Evolutionary conservation across 306 rosid genomes (phyloP).

Genomic region (Carpinus viminea): DNA sequence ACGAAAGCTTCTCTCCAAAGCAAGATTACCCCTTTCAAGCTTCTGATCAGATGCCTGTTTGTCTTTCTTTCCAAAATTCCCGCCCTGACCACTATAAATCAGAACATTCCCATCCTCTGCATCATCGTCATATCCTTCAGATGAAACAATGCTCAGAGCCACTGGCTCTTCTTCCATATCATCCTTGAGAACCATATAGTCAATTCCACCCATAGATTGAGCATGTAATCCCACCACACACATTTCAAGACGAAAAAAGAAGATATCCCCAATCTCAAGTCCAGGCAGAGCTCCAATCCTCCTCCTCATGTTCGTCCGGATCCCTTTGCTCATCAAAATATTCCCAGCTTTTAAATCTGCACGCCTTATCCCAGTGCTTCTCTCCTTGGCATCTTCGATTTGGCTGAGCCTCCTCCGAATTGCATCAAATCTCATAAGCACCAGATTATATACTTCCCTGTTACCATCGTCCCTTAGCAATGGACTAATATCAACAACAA

Average conservation of each 20-base stretch:
- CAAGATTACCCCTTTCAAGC: constrained; percentile 76
- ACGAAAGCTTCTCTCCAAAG: constrained; percentile 53
- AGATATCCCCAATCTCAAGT: constrained; percentile 64
- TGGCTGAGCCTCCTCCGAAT: constrained; percentile 64
- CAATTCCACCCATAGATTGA: constrained; percentile 74
- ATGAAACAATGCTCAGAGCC: constrained; percentile 69
- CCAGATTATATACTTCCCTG: constrained; percentile 37
- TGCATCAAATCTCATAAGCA: constrained; percentile 51
- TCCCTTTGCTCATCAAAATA: constrained; percentile 38
- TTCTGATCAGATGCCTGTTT: constrained; percentile 58
- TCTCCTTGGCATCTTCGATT: constrained; percentile 53
- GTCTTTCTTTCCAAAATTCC: constrained; percentile 49
- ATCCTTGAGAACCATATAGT: constrained; percentile 41
- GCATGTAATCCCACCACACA: constrained; percentile 60
- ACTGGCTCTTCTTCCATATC: constrained; percentile 47
- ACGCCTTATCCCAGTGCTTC: constrained; percentile 34
- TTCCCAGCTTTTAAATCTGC: constrained; percentile 57
- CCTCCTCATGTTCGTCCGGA: constrained; percentile 56
- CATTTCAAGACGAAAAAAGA: constrained; percentile 64
- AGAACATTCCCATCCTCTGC: constrained; percentile 49
- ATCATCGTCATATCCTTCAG: constrained; percentile 59
- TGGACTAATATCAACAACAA: constrained; percentile 23
- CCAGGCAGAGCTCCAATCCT: constrained; percentile 61
- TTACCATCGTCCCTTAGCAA: constrained; percentile 39
- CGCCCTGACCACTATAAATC: constrained; percentile 72